Conservation (phyloP, 257 asterid genomes). For the Solanum pinnatisectum region DNA sequence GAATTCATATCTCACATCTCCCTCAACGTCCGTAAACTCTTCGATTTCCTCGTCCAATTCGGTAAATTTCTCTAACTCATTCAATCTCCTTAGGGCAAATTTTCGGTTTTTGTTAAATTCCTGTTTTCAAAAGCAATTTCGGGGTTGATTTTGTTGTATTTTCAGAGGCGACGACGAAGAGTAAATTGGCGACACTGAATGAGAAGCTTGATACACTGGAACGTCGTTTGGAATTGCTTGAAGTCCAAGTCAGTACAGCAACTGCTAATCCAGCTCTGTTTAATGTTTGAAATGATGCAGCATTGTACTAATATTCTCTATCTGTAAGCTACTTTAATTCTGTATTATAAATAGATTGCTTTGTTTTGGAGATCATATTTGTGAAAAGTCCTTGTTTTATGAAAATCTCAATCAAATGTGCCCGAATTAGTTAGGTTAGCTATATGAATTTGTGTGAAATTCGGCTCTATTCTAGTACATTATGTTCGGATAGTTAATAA, state of each 20-base stretch:
- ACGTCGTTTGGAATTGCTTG: slow-evolving; percentile 70
- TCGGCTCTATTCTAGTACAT: background rate
- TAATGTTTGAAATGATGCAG: background rate
- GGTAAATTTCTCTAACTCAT: slow-evolving; percentile 20
- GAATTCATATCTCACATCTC: slow-evolving; percentile 87
- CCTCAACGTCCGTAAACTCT: slow-evolving; percentile 80
- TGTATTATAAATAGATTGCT: background rate
- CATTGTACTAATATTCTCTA: background rate
- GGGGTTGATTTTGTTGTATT: background rate
- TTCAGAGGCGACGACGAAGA: slow-evolving; percentile 73
- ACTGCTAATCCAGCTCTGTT: slow-evolving; percentile 81
- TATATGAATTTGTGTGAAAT: background rate
- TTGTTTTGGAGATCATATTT: background rate
- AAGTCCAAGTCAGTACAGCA: slow-evolving; percentile 86
- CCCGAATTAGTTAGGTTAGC: background rate
- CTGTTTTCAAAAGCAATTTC: background rate
- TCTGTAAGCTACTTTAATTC: background rate
- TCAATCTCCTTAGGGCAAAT: background rate
- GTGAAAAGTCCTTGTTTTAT: background rate
- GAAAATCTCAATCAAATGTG: background rate
- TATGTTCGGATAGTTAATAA: background rate
- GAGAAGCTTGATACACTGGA: slow-evolving; percentile 83
- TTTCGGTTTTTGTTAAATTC: background rate
- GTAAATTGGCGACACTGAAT: slow-evolving; percentile 57
- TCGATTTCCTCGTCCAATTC: slow-evolving; percentile 84